Evolutionary conservation across 1,139 yeast genomes (phyloP).

Genomic region (Blastobotrys petasosporus): DNA sequence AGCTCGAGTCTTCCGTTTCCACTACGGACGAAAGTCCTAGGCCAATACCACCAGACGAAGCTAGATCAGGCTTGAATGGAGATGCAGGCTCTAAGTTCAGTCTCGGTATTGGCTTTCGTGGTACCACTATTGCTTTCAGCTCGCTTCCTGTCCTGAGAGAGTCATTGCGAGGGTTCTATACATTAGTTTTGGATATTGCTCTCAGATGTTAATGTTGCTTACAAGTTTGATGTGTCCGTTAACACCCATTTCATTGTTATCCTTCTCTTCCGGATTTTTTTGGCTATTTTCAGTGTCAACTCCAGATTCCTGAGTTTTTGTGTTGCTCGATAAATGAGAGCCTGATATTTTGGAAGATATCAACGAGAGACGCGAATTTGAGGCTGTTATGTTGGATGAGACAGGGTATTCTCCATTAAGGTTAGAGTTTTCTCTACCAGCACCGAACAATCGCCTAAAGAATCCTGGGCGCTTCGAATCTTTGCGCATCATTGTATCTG

Average conservation of each 20-base stretch:
- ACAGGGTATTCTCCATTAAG: not conserved
- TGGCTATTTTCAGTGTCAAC: no score
- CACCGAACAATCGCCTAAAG: conserved; percentile 13
- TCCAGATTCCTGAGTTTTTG: no score
- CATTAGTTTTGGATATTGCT: not conserved
- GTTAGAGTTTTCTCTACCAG: conserved; percentile 2
- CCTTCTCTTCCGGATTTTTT: no score
- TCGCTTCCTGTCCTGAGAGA: conserved; percentile 2
- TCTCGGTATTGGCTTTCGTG: conserved; percentile 14
- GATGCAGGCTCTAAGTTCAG: conserved; percentile 14
- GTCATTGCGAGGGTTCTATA: conserved; percentile 2
- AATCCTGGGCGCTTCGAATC: conserved; percentile 6
- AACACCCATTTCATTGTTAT: no score
- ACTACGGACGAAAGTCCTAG: conserved; percentile 8
- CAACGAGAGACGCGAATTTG: no score
- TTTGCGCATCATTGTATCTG: no score
- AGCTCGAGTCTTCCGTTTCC: not conserved
- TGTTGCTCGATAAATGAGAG: no score
- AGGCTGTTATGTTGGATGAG: no score
- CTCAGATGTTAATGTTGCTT: no score
- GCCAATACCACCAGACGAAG: conserved; percentile 4
- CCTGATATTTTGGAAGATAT: no score
- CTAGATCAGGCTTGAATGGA: conserved; percentile 11
- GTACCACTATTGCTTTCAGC: conserved; percentile 6
- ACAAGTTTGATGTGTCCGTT: no score